Evolutionary conservation across 441 rosid species (phyloP).

Genomic region (Codiaeum variegatum): DNA sequence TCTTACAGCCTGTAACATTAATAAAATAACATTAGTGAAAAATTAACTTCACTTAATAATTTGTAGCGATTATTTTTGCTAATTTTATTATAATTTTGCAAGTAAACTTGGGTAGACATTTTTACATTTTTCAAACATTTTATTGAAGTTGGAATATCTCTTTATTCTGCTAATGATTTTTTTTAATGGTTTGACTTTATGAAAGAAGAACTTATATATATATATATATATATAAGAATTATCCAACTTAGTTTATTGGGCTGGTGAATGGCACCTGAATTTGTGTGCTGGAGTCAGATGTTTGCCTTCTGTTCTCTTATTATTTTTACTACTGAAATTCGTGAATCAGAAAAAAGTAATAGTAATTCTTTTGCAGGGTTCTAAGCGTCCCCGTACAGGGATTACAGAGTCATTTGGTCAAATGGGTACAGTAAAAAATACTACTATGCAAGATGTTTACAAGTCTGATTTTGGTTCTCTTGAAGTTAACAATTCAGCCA

Average conservation of each 20-base stretch:
- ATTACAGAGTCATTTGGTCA: constrained; percentile 72
- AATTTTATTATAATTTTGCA: too few relatives aligned
- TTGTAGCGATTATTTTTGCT: too few relatives aligned
- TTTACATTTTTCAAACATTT: too few relatives aligned
- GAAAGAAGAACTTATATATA: too few relatives aligned
- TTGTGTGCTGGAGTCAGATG: constrained; percentile 2
- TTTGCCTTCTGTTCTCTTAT: neutral
- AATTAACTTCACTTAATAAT: too few relatives aligned
- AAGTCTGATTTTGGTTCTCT: constrained; percentile 56
- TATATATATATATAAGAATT: too few relatives aligned
- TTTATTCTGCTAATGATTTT: too few relatives aligned
- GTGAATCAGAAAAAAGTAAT: constrained; percentile 1
- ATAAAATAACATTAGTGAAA: too few relatives aligned
- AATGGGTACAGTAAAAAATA: constrained; percentile 46
- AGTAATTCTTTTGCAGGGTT: constrained; percentile 56
- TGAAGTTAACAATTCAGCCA: constrained; percentile 56
- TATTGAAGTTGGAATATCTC: too few relatives aligned
- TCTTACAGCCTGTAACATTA: too few relatives aligned
- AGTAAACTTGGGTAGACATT: too few relatives aligned
- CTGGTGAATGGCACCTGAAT: neutral
- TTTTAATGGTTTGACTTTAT: too few relatives aligned
- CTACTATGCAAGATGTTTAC: constrained; percentile 46
- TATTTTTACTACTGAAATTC: neutral
- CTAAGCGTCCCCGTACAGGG: constrained; percentile 79
- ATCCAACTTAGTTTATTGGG: neutral